These are phyloP conservation scores for Chimonanthus praecox DNA, from an alignment of 164 flowering plant species.

Conservation along the genomic window DNA sequence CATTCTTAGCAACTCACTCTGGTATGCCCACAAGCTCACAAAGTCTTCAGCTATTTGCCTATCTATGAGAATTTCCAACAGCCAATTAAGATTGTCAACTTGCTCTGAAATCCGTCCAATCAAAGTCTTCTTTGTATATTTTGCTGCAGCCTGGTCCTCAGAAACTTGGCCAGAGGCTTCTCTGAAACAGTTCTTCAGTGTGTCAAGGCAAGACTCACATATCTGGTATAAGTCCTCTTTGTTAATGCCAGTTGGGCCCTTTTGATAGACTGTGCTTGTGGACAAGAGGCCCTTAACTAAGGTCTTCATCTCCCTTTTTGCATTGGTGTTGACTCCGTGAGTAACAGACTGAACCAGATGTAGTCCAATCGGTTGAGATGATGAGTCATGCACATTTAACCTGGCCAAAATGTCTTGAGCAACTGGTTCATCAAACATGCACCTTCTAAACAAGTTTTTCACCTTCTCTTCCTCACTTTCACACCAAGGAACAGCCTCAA, in stretches of 20 bases:
- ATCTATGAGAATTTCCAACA: constrained; percentile 70
- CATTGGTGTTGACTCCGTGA: constrained; percentile 37
- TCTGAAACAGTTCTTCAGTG: constrained; percentile 41
- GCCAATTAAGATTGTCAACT: constrained; percentile 86
- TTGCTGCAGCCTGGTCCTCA: constrained; percentile 12
- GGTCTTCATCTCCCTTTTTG: constrained; percentile 71
- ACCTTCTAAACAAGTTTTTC: constrained; percentile 43
- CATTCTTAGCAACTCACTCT: constrained; percentile 41
- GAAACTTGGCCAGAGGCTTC: constrained; percentile 37
- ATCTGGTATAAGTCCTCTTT: constrained; percentile 57
- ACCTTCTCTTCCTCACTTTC: constrained; percentile 89
- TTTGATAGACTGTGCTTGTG: constrained; percentile 70
- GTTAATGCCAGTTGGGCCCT: constrained; percentile 45
- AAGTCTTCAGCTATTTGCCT: constrained; percentile 80
- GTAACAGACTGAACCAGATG: constrained; percentile 69
- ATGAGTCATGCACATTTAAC: constrained; percentile 26
- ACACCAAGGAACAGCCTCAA: constrained; percentile 92
- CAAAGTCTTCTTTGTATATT: constrained; percentile 31
- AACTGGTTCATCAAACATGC: constrained; percentile 49
- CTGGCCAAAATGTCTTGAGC: constrained; percentile 57
- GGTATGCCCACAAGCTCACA: constrained; percentile 66
- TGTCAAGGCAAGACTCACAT: constrained; percentile 51
- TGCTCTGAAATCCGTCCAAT: constrained; percentile 64
- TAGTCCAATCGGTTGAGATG: constrained; percentile 43
- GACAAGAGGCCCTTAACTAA: constrained; percentile 75